Evolutionary conservation across 1,284 basidiomycete species (phyloP), one percentile per base, ranked within the genome.

Genomic region (Tetrapyrgos nigripes): DNA sequence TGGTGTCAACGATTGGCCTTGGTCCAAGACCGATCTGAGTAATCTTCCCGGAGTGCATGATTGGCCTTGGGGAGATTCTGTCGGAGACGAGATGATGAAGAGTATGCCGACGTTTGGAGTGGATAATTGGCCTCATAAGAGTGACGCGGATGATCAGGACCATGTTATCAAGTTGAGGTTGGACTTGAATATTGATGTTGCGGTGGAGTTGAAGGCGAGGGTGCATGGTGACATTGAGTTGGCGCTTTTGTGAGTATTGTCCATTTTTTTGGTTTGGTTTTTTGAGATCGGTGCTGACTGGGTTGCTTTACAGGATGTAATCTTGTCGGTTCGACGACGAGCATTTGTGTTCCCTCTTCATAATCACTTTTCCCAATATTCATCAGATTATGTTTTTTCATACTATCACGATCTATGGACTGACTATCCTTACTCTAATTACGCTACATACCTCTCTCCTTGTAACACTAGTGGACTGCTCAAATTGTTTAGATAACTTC

Each of bases 211-310:
- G 27, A 61, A 61, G 29, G 62, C 62, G 2, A 55, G 53, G 51
- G 54, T 63, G 21, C 62, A 57, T 56, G 60, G 57, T 5, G 59
- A 63, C 51, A 44, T 61, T 19, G 61, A 59, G 19, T 52, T 61
- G 29, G 56, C 55, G 27, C 52, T 61, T 28, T 26, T 57, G 61
- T 62, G 27, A 51, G 58, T 62, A 37, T n/a, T n/a, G n/a, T n/a
- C n/a, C n/a, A n/a, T 29, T n/a, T 49, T 40, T 27, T 35, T 47
- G 9, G 11, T 29, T n/a, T 33, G 14, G 19, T 24, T 8, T 43
- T 33, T 13, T 19, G n/a, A 33, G 1, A 21, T 17, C 17, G 1
- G 4, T 54, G 3, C 33, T 49, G 29, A 43, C n/a, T 45, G n/a
- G n/a, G 11, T 44, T 40, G 19, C 11, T 40, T 35, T 1, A 19